Evolutionary conservation across 2,329 filamentous ascomycete genomes (phyloP).

Genomic region (Colletotrichum magnum): DNA sequence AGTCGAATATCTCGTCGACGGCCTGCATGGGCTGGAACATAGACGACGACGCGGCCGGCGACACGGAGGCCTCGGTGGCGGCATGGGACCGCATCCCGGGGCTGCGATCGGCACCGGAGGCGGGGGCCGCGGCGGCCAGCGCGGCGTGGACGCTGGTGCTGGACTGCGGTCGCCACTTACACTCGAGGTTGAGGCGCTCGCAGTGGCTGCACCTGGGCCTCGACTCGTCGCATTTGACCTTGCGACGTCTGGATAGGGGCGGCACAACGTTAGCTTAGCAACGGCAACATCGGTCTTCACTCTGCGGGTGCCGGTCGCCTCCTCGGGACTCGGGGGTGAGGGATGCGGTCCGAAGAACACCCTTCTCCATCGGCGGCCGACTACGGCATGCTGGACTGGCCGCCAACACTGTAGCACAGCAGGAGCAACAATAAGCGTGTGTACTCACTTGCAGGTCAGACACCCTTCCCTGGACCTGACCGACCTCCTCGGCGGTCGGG

Average conservation of each 20-base stretch:
- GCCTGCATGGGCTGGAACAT: constrained; percentile 48
- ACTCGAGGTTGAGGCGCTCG: constrained; percentile 66
- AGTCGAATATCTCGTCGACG: constrained; percentile 61
- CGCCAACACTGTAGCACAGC: not conserved
- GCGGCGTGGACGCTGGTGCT: constrained; percentile 38
- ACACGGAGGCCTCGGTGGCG: constrained; percentile 46
- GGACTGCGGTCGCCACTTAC: constrained; percentile 60
- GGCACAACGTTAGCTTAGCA: constrained; percentile 15
- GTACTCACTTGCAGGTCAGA: constrained; percentile 61
- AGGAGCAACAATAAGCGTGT: not conserved
- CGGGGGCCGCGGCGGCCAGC: constrained; percentile 43
- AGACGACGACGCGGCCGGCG: constrained; percentile 42
- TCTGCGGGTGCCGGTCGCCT: constrained; percentile 10
- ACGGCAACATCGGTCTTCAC: not conserved
- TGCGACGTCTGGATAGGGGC: constrained; percentile 57
- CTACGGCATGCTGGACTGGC: too few relatives aligned
- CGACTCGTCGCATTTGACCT: constrained; percentile 69
- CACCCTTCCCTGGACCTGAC: constrained; percentile 57
- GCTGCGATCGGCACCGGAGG: constrained; percentile 41
- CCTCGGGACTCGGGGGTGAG: constrained; percentile 17
- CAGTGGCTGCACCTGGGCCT: constrained; percentile 67
- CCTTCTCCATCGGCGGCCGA: not conserved
- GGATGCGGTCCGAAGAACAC: not conserved
- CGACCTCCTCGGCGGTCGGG: constrained; percentile 31
- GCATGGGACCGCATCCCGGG: constrained; percentile 44